phyloP scores from a whole-genome alignment of 2,329 filamentous ascomycete genomes.

The Lachnellula hyalina region DNA sequence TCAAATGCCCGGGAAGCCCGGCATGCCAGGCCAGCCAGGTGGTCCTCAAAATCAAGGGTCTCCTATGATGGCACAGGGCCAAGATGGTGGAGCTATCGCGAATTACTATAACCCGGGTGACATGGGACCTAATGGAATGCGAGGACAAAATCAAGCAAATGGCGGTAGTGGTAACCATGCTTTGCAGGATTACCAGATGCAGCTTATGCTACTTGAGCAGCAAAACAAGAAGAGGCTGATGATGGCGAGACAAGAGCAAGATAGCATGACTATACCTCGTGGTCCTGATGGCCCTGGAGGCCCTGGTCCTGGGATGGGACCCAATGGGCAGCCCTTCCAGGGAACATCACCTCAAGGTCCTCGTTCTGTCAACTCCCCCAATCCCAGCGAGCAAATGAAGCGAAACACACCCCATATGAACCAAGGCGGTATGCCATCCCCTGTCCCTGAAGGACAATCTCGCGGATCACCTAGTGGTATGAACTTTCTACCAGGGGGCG shows the following conservation, averaged over 20 bases:
- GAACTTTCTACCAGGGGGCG: slow-evolving; percentile 51
- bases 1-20: slow-evolving; percentile 71
- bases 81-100: slow-evolving; percentile 54
- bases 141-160: slow-evolving; percentile 40
- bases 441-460: slow-evolving; percentile 65
- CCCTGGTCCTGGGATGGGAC: slow-evolving; percentile 42
- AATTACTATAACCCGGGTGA: slow-evolving; percentile 60
- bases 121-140: slow-evolving; percentile 55
- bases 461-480: slow-evolving; percentile 60
- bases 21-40: slow-evolving; percentile 64
- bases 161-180: slow-evolving; percentile 56
- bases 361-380: slow-evolving; percentile 67
- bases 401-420: slow-evolving; percentile 70
- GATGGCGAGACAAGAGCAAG: slow-evolving; percentile 76
- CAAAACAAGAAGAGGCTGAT: slow-evolving; percentile 82
- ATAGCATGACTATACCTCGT: slow-evolving; percentile 50
- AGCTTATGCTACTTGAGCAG: slow-evolving; percentile 79
- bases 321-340: slow-evolving; percentile 59
- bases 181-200: slow-evolving; percentile 84
- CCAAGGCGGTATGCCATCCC: slow-evolving; percentile 63
- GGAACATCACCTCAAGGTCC: slow-evolving; percentile 64
- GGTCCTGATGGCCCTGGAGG: slow-evolving; percentile 46
- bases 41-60: slow-evolving; percentile 74
- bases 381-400: slow-evolving; percentile 74
- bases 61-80: slow-evolving; percentile 69